A percentile compares a stretch with the other conserved stretches of the same genome.
These are phyloP conservation scores for Peronospora destructor DNA, from an alignment of 352 stramenopile genomes.

Conservation along the genomic window DNA sequence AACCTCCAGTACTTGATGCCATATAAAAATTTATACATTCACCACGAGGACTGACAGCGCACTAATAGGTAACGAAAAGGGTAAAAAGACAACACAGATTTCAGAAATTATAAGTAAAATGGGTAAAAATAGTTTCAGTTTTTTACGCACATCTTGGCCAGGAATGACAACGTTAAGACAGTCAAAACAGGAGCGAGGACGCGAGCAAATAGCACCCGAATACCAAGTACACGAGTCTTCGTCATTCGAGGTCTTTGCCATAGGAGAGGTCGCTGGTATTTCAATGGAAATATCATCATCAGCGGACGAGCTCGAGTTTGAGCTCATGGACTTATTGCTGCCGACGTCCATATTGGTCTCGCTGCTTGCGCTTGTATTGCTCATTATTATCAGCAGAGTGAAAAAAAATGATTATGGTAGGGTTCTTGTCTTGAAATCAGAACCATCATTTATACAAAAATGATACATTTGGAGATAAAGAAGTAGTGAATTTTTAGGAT, in stretches of 20 bases:
- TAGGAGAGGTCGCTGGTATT: constrained; percentile 17
- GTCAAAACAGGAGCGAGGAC: constrained; percentile 30
- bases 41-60: constrained; percentile 28
- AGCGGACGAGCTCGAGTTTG: neutral
- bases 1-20: constrained; percentile 15
- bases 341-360: too few species aligned
- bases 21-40: constrained; percentile 29
- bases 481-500: too few species aligned
- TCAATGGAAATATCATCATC: constrained; percentile 4
- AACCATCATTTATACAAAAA: too few species aligned
- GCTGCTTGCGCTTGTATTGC: too few species aligned
- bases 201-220: constrained; percentile 19
- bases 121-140: neutral
- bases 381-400: too few species aligned
- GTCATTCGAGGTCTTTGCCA: constrained; percentile 10
- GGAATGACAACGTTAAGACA: constrained; percentile 32
- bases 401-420: too few species aligned
- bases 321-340: too few species aligned
- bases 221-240: constrained; percentile 37
- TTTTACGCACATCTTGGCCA: constrained; percentile 23
- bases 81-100: neutral
- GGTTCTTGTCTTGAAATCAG: too few species aligned
- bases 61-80: constrained; percentile 16
- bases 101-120: neutral
- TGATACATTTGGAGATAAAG: too few species aligned